Evolutionary conservation across 2,329 filamentous ascomycete genomes (phyloP).

Genomic region (Fusarium brachygibbosum): DNA sequence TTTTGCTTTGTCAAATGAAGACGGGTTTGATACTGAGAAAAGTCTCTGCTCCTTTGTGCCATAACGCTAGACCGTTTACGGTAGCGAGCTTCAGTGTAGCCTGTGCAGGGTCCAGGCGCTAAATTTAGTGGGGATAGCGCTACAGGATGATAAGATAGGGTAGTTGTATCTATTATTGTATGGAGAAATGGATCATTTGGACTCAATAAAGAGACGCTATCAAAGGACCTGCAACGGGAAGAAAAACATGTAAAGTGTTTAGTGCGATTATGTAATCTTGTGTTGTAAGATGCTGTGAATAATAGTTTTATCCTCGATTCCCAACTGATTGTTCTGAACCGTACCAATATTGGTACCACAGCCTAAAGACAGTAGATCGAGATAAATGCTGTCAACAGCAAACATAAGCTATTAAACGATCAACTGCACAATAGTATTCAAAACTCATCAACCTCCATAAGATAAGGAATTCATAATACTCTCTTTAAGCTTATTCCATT

Average conservation of each 20-base stretch:
- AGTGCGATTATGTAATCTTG: not conserved
- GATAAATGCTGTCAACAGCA: too few species aligned
- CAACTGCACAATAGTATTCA: too few species aligned
- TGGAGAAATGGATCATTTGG: too few species aligned
- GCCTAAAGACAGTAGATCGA: too few species aligned
- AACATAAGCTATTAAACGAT: too few species aligned
- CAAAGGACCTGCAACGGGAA: not conserved
- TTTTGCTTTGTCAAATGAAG: slow-evolving; percentile 7
- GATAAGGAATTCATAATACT: not conserved
- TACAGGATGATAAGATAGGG: slow-evolving; percentile 2
- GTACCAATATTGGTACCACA: too few species aligned
- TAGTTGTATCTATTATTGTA: not conserved
- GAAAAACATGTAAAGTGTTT: not conserved
- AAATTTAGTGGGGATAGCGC: not conserved
- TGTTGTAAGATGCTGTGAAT: not conserved
- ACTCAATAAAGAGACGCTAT: not conserved
- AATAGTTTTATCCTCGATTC: too few species aligned
- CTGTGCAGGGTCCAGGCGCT: not conserved
- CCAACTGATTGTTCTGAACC: too few species aligned
- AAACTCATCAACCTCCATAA: not conserved
- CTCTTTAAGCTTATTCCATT: not conserved
- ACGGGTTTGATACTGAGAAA: slow-evolving; percentile 28
- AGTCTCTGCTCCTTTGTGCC: slow-evolving; percentile 29
- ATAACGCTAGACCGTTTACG: not conserved
- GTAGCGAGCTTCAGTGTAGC: not conserved